Conservation (phyloP, 192 early-diverging fungal species). For the Linnemannia schmuckeri region DNA sequence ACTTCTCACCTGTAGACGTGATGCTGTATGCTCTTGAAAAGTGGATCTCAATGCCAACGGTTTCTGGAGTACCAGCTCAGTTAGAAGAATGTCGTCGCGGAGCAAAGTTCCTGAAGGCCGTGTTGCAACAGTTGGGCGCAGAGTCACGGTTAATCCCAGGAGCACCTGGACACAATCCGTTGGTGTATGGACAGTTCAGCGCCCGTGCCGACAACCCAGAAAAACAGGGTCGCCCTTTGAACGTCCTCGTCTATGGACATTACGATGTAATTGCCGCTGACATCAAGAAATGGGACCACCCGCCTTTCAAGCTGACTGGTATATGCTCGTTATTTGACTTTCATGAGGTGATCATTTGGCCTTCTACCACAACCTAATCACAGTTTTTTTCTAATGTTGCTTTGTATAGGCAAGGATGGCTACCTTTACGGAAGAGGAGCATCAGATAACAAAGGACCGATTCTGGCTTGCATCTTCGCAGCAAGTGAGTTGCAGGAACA, state of each 20-base stretch:
- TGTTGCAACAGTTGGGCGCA: slow-evolving; percentile 78
- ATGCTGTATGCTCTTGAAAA: slow-evolving; percentile 74
- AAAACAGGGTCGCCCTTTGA: slow-evolving; percentile 17
- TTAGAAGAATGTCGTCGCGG: slow-evolving; percentile 80
- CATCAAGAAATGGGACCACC: slow-evolving; percentile 70
- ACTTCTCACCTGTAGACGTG: slow-evolving; percentile 43
- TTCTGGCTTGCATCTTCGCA: slow-evolving; percentile 80
- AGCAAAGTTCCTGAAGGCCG: slow-evolving; percentile 77
- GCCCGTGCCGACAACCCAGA: slow-evolving; percentile 19
- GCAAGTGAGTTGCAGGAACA: slow-evolving; percentile 74
- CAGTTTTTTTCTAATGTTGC: neutral
- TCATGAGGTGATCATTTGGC: neutral
- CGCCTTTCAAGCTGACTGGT: slow-evolving; percentile 76
- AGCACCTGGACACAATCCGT: slow-evolving; percentile 71
- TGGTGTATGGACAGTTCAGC: slow-evolving; percentile 72
- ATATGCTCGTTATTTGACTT: neutral
- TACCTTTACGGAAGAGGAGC: slow-evolving; percentile 84
- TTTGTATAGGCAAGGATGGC: slow-evolving; percentile 68
- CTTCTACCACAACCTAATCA: neutral
- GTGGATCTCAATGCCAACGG: slow-evolving; percentile 78
- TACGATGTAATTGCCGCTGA: slow-evolving; percentile 87
- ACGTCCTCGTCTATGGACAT: slow-evolving; percentile 82
- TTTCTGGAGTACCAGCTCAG: slow-evolving; percentile 75
- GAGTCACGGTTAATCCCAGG: slow-evolving; percentile 72
- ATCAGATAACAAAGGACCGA: slow-evolving; percentile 87